Percentiles rank a stretch among this genome's conserved stretches.
Conservation (phyloP, 2,329 filamentous ascomycete species). For the Boeremia lycopersici region DNA sequence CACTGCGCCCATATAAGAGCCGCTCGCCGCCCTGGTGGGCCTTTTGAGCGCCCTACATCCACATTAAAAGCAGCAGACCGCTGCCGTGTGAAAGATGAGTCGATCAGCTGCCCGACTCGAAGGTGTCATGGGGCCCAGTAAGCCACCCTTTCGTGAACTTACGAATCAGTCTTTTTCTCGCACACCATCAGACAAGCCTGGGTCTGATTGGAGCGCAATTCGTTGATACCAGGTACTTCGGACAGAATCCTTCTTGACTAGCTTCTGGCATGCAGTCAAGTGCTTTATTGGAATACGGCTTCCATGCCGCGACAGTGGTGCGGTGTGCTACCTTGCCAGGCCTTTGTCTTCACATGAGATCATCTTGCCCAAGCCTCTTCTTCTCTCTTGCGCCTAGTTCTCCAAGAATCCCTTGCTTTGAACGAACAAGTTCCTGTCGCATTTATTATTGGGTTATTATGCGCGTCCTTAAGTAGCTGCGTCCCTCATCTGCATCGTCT, state of each 20-base stretch:
- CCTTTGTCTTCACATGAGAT: conserved; percentile 42
- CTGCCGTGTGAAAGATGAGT: conserved; percentile 38
- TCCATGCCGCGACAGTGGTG: conserved; percentile 36
- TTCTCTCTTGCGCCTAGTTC: conserved; percentile 23
- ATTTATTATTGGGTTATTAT: conserved; percentile 29
- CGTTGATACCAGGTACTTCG: conserved; percentile 43
- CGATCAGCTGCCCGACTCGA: conserved; percentile 43
- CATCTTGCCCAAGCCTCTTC: conserved; percentile 32
- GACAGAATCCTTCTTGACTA: conserved; percentile 44
- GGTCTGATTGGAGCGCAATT: conserved; percentile 40
- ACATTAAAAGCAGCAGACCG: conserved; percentile 23
- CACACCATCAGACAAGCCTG: conserved; percentile 41
- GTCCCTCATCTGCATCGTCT: conserved; percentile 31
- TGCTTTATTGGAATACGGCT: conserved; percentile 40
- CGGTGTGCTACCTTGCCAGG: conserved; percentile 31
- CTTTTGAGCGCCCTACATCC: conserved; percentile 23
- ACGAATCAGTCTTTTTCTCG: conserved; percentile 46
- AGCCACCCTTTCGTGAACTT: conserved; percentile 44
- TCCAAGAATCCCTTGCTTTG: conserved; percentile 32
- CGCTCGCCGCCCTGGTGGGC: conserved; percentile 18
- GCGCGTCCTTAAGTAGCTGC: conserved; percentile 37
- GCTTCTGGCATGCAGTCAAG: conserved; percentile 44
- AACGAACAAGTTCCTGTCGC: conserved; percentile 26
- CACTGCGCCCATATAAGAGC: conserved; percentile 33
- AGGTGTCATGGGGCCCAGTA: conserved; percentile 46